Percentiles rank a stretch among this genome's conserved stretches.
Evolutionary conservation across 441 rosid species (phyloP).

Genomic region (Pelargonium australe): DNA sequence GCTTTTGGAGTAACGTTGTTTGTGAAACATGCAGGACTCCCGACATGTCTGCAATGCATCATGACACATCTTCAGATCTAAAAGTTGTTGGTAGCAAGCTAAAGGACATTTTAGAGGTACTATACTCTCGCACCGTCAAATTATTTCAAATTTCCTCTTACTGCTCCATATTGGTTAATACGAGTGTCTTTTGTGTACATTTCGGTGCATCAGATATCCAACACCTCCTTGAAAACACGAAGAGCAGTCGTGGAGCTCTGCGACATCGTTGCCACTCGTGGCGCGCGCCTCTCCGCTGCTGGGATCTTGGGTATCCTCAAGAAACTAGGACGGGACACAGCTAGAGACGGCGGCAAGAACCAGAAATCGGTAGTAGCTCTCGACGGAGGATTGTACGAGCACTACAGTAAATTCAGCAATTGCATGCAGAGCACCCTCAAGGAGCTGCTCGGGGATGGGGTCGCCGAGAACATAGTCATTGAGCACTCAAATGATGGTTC

Average conservation of each 20-base stretch:
- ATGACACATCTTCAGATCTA: conserved; percentile 53
- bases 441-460: conserved; percentile 75
- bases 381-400: conserved; percentile 86
- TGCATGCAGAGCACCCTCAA: conserved; percentile 52
- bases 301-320: conserved; percentile 76
- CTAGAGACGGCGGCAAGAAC: conserved; percentile 46
- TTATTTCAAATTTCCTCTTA: too few relatives aligned
- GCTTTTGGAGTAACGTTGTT: too few relatives aligned
- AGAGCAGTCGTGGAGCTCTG: conserved; percentile 56
- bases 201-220: conserved; percentile 40
- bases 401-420: conserved; percentile 56
- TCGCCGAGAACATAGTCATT: conserved; percentile 37
- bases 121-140: too few relatives aligned
- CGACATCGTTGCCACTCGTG: conserved; percentile 60
- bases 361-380: conserved; percentile 72
- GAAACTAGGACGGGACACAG: conserved; percentile 66
- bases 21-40: conserved; percentile 45
- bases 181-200: too few relatives aligned
- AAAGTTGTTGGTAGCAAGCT: conserved; percentile 48
- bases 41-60: conserved; percentile 71
- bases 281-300: conserved; percentile 82
- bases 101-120: conserved; percentile 47
- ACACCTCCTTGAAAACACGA: conserved; percentile 57
- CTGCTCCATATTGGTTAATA: too few relatives aligned
- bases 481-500: conserved; percentile 75